These are phyloP conservation scores for Sporopachydermia lactativora DNA, from an alignment of 805 yeast species.

Conservation along the genomic window DNA sequence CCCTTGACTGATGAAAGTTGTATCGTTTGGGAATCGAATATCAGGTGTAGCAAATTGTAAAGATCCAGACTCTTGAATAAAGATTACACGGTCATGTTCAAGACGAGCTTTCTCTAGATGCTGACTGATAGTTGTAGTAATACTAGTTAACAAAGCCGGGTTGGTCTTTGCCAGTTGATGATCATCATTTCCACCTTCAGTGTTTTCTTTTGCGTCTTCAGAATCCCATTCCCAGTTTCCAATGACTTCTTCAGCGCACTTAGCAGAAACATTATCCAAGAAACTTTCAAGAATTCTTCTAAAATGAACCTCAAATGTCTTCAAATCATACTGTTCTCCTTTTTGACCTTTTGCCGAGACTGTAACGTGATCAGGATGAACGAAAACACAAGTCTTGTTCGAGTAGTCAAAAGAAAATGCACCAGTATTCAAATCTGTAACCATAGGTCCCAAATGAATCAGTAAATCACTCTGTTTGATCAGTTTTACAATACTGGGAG, in stretches of 20 bases:
- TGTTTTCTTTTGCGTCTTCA: neutral
- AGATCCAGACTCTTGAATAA: slow-evolving; percentile 10
- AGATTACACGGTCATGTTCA: slow-evolving; percentile 12
- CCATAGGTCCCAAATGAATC: slow-evolving; percentile 54
- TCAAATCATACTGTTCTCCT: neutral
- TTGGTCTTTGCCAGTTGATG: neutral
- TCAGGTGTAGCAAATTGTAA: slow-evolving; percentile 39
- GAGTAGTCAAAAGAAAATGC: slow-evolving; percentile 29
- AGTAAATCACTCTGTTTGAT: slow-evolving; percentile 58
- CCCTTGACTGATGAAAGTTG: slow-evolving; percentile 23
- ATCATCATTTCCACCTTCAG: neutral
- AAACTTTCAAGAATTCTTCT: neutral
- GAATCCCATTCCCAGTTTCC: neutral
- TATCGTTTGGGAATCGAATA: slow-evolving; percentile 23
- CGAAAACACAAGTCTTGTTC: neutral
- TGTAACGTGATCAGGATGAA: neutral
- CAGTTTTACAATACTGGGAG: slow-evolving; percentile 47
- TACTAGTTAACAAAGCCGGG: neutral
- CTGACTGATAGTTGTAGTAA: neutral
- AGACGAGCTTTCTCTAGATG: neutral
- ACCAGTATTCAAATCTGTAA: slow-evolving; percentile 66
- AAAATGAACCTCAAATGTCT: neutral
- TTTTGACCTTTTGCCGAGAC: neutral
- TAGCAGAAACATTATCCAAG: neutral
- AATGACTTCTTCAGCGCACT: no score